Percentiles rank a stretch among this genome's conserved stretches.
Conservation (phyloP, 2,329 filamentous ascomycete species). For the Verticillium albo-atrum region DNA sequence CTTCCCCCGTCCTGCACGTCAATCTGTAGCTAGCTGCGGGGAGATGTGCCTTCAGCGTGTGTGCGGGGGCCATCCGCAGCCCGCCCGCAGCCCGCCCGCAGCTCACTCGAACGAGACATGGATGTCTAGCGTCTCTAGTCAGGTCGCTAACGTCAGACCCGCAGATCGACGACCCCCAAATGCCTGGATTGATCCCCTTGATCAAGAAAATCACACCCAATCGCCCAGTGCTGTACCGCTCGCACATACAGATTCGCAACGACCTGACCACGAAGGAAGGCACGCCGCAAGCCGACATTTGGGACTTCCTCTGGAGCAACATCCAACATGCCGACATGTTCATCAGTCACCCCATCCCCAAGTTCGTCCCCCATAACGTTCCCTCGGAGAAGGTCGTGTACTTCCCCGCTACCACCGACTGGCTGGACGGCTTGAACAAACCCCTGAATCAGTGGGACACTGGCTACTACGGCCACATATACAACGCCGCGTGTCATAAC, state of each 20-base stretch:
- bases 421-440: slow-evolving; percentile 81
- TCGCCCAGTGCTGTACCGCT: slow-evolving; percentile 75
- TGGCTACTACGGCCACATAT: slow-evolving; percentile 70
- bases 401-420: slow-evolving; percentile 77
- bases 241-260: slow-evolving; percentile 76
- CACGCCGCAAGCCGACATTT: slow-evolving; percentile 67
- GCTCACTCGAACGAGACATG: too few relatives aligned
- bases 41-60: background rate
- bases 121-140: background rate
- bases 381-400: slow-evolving; percentile 65
- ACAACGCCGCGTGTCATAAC: slow-evolving; percentile 57
- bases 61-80: background rate
- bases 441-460: slow-evolving; percentile 64
- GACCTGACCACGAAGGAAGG: slow-evolving; percentile 62
- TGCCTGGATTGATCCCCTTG: slow-evolving; percentile 72
- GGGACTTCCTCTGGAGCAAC: slow-evolving; percentile 70
- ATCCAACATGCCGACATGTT: slow-evolving; percentile 72
- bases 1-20: background rate
- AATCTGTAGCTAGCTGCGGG: background rate
- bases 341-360: slow-evolving; percentile 74
- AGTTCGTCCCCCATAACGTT: slow-evolving; percentile 69
- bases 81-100: slow-evolving; percentile 1
- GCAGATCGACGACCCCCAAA: slow-evolving; percentile 76
- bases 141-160: background rate
- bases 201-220: slow-evolving; percentile 67